Evolutionary conservation across 140 eudicot species (phyloP), one percentile per base, ranked within the genome.

Genomic region (Stevia rebaudiana): DNA sequence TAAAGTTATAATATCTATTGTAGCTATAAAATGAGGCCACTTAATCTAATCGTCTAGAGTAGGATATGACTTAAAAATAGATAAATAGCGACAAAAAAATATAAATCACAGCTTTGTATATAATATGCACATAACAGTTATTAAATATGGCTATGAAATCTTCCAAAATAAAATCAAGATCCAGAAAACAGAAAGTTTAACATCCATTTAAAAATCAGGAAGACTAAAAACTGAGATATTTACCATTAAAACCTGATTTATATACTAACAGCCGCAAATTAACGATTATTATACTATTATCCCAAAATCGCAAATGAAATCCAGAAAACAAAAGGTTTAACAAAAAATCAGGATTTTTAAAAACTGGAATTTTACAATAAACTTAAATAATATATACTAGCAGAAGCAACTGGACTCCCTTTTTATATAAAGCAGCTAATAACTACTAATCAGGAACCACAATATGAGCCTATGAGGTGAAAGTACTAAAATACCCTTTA

Each of bases 91-190:
- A 50, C 23, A 7, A 41, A 68, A 24, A 18, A 23, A n/a, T n/a
- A 40, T 40, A 56, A 55, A 28, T 1, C 39, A 31, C 39, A 44
- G 35, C 35, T 57, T 68, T 5, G 19, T 30, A 46, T 17, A 44
- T 48, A 17, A 65, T 47, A 63, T 63, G 56, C 73, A 56, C 30
- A 41, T 22, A 68, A 53, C 30, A 15, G 16, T 43, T 67, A 41
- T 11, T n/a, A 22, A 46, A n/a, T n/a, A 36, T 52, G 12, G 36
- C 22, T 16, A 48, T 48, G 5, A 47, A 28, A 28, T 28, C 33
- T 17, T 18, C 53, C 6, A 46, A 49, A 31, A 16, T 47, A 28
- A 58, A 64, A 25, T n/a, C n/a, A 30, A 11, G 7, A 47, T 11
- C 12, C 43, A 63, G n/a, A n/a, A n/a, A n/a, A n/a, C n/a, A n/a